Percentiles rank a stretch among this genome's conserved stretches.
phyloP scores from a whole-genome alignment of 2,329 filamentous ascomycete genomes.

The Ilyonectria destructans region DNA sequence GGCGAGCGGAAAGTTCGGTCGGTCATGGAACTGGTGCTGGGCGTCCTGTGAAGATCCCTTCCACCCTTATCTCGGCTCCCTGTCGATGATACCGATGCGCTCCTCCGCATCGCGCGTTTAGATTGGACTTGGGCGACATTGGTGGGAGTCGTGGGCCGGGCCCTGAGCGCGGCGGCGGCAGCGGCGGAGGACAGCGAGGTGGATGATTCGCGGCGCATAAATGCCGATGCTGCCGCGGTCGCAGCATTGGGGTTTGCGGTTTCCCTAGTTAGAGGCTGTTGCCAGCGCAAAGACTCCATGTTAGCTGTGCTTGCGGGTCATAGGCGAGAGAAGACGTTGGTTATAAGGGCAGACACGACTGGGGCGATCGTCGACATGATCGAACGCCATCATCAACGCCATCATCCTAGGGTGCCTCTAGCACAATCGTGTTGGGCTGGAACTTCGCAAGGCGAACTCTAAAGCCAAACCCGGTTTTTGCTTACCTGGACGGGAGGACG shows the following conservation, averaged over 20 bases:
- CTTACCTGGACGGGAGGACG: conserved; percentile 67
- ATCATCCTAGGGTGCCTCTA: conserved; percentile 5
- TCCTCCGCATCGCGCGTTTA: conserved; percentile 85
- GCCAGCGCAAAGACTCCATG: conserved; percentile 46
- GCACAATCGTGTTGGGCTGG: conserved; percentile 14
- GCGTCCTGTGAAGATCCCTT: conserved; percentile 72
- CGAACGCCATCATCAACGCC: conserved; percentile 9
- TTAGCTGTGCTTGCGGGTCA: conserved; percentile 39
- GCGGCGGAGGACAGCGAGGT: conserved; percentile 84
- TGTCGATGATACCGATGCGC: conserved; percentile 80
- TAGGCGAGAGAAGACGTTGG: conserved; percentile 20
- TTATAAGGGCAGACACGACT: conserved; percentile 4
- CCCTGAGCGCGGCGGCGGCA: conserved; percentile 87
- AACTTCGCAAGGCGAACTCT: conserved; percentile 41
- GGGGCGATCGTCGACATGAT: conserved; percentile 9
- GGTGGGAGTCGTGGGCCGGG: conserved; percentile 83
- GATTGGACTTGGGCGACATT: conserved; percentile 88
- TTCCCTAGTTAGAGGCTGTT: conserved; percentile 74
- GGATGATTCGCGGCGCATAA: conserved; percentile 78
- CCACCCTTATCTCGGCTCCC: conserved; percentile 64
- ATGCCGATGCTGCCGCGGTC: conserved; percentile 86
- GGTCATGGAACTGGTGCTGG: conserved; percentile 87
- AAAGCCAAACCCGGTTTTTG: conserved; percentile 49
- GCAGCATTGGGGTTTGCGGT: conserved; percentile 82
- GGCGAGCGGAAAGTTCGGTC: conserved; percentile 89